Conservation (phyloP, 2,329 filamentous ascomycete species). For the Ascochyta clinopodiicola region DNA sequence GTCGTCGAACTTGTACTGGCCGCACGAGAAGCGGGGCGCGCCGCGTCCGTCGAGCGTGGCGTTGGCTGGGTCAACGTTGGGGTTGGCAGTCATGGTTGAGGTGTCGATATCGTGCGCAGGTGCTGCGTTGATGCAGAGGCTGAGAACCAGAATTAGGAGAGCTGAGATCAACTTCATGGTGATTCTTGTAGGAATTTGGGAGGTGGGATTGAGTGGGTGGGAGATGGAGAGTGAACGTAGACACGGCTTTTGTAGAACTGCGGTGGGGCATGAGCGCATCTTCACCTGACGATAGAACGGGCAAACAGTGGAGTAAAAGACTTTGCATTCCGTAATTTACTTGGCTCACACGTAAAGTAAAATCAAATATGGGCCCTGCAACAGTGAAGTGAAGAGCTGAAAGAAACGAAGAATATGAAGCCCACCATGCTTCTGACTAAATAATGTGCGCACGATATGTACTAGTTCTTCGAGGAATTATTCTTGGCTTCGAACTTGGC, state of each 20-base stretch:
- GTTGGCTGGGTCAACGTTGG: not conserved
- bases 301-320: not conserved
- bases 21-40: slow-evolving; percentile 8
- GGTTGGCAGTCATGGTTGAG: not conserved
- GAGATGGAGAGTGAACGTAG: not conserved
- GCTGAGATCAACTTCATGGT: not conserved
- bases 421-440: no score
- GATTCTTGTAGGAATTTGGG: not conserved
- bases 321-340: not conserved
- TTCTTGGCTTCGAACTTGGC: no score
- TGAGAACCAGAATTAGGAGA: not conserved
- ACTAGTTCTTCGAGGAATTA: no score
- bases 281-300: not conserved
- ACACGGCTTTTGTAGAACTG: not conserved
- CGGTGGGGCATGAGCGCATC: not conserved
- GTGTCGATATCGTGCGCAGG: not conserved
- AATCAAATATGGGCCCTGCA: no score
- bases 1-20: slow-evolving; percentile 17
- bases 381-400: no score
- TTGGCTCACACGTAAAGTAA: not conserved
- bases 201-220: not conserved
- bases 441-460: no score
- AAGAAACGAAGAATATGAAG: no score
- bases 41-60: not conserved
- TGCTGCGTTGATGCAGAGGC: not conserved